phyloP scores from a whole-genome alignment of 768 basidiomycete species.

The Tulasnella sp. region DNA sequence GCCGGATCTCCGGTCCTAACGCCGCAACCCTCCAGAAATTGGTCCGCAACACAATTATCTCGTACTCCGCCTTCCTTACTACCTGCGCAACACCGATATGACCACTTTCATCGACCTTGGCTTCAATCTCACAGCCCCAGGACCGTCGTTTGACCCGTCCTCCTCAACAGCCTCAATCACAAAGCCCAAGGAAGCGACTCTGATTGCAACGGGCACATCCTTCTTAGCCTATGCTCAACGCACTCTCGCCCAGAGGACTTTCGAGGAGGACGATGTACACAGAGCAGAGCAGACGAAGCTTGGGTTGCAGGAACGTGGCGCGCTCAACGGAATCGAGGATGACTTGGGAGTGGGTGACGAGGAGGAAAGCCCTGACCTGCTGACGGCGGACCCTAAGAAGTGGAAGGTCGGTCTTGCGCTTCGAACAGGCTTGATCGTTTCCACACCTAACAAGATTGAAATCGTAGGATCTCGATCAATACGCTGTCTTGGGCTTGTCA shows the following conservation, averaged over 20 bases:
- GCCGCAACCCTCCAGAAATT: not conserved
- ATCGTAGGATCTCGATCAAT: conserved; percentile 91
- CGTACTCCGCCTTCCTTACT: not conserved
- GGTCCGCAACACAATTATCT: not conserved
- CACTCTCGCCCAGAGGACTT: conserved; percentile 64
- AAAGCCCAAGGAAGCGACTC: conserved; percentile 31
- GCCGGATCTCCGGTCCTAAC: not conserved
- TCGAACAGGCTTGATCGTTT: conserved; percentile 10
- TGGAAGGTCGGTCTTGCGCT: conserved; percentile 66
- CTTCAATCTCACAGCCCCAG: not conserved
- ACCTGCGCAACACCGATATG: not conserved
- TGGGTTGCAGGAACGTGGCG: conserved; percentile 32
- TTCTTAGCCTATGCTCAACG: conserved; percentile 79
- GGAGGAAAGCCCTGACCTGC: conserved; percentile 60
- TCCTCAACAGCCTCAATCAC: not conserved
- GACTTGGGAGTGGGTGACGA: conserved; percentile 93
- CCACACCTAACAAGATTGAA: not conserved
- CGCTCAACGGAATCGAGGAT: conserved; percentile 47
- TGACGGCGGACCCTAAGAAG: conserved; percentile 86
- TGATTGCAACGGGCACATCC: conserved; percentile 82
- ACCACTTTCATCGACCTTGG: conserved; percentile 10
- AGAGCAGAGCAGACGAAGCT: conserved; percentile 47
- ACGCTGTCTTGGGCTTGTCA: conserved; percentile 91
- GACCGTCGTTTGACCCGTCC: not conserved
- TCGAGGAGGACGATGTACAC: conserved; percentile 73